These are phyloP conservation scores for Phytophthora sp. DNA, from an alignment of 352 stramenopile species.

Conservation along the genomic window DNA sequence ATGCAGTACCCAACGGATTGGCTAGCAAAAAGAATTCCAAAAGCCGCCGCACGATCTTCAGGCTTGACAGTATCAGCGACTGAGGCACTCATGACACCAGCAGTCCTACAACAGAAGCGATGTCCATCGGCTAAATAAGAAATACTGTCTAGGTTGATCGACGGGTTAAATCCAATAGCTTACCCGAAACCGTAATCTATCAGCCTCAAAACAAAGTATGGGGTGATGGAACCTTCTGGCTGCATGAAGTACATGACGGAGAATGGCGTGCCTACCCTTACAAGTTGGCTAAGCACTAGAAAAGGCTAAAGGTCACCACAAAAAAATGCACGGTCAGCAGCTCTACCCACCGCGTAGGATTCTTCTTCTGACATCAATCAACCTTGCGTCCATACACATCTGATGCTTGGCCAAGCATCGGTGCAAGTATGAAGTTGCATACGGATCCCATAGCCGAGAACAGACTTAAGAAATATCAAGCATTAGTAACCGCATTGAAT, in stretches of 20 bases:
- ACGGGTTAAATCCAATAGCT: not conserved
- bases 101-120: slow-evolving; percentile 45
- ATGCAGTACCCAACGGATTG: slow-evolving; percentile 65
- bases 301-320: slow-evolving; percentile 55
- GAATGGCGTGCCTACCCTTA: slow-evolving; percentile 65
- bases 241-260: slow-evolving; percentile 77
- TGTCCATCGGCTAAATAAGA: not conserved
- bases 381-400: slow-evolving; percentile 84
- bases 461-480: slow-evolving; percentile 36
- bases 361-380: not conserved
- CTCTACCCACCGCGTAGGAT: not conserved
- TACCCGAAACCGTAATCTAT: slow-evolving; percentile 74
- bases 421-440: slow-evolving; percentile 70
- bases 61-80: slow-evolving; percentile 68
- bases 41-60: slow-evolving; percentile 61
- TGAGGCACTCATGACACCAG: slow-evolving; percentile 64
- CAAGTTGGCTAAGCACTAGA: slow-evolving; percentile 68
- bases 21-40: slow-evolving; percentile 68
- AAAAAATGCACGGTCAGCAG: not conserved
- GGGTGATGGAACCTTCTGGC: slow-evolving; percentile 56
- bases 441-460: slow-evolving; percentile 68
- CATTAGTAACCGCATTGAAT: not conserved
- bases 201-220: slow-evolving; percentile 70
- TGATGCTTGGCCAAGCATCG: slow-evolving; percentile 75
- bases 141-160: not conserved